These are phyloP conservation scores for Aspergillus pseudonomiae DNA, from an alignment of 2,329 filamentous ascomycete genomes.

Conservation along the genomic window DNA sequence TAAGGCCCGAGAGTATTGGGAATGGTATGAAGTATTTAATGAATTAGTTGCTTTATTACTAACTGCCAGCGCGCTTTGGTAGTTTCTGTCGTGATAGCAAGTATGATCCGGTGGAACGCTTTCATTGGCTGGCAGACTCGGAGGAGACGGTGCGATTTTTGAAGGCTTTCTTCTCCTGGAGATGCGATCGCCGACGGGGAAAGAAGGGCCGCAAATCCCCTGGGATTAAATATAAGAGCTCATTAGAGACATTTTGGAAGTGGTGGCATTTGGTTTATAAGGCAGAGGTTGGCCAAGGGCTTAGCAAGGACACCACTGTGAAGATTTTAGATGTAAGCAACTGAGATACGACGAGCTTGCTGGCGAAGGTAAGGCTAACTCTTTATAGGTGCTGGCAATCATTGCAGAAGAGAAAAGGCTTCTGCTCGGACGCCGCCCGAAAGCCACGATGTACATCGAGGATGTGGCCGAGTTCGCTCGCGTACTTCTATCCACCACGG, in stretches of 20 bases:
- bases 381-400: slow-evolving; percentile 29
- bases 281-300: slow-evolving; percentile 16
- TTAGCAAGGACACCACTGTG: slow-evolving; percentile 23
- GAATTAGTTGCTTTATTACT: slow-evolving; percentile 1
- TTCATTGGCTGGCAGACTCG: slow-evolving; percentile 27
- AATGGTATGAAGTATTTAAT: slow-evolving; percentile 21
- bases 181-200: slow-evolving; percentile 17
- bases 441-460: slow-evolving; percentile 36
- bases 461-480: slow-evolving; percentile 35
- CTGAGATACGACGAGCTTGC: neutral
- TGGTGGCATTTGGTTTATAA: slow-evolving; percentile 31
- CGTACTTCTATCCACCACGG: slow-evolving; percentile 32
- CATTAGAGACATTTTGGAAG: slow-evolving; percentile 27
- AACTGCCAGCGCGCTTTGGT: slow-evolving; percentile 11
- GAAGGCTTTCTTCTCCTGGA: slow-evolving; percentile 27
- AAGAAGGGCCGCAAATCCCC: slow-evolving; percentile 15
- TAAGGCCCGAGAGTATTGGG: slow-evolving; percentile 27
- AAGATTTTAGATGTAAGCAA: slow-evolving; percentile 26
- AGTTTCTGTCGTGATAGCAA: slow-evolving; percentile 28
- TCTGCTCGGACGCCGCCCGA: slow-evolving; percentile 22
- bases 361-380: slow-evolving; percentile 14
- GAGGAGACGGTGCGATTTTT: slow-evolving; percentile 33
- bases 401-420: slow-evolving; percentile 31
- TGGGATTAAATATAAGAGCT: slow-evolving; percentile 24
- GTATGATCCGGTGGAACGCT: slow-evolving; percentile 22